Evolutionary conservation across 805 yeast species (phyloP).

Genomic region (Kuraishia piskuri): DNA sequence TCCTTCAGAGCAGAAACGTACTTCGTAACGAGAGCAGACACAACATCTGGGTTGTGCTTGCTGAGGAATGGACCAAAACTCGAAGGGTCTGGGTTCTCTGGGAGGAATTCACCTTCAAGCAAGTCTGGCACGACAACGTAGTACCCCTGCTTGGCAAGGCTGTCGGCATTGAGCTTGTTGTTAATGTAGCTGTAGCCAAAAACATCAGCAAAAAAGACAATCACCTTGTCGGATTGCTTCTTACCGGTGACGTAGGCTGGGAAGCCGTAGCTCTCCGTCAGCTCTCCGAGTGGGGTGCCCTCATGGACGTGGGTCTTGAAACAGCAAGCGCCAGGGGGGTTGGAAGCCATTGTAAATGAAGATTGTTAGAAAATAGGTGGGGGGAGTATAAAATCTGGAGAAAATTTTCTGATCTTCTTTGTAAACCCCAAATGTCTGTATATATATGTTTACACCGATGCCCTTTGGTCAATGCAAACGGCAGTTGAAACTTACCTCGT

Average conservation of each 20-base stretch:
- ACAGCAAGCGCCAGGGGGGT: conserved; percentile 36
- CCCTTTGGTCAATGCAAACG: too few relatives aligned
- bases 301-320: conserved; percentile 32
- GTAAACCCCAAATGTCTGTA: too few relatives aligned
- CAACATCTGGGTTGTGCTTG: conserved; percentile 28
- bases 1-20: conserved; percentile 1
- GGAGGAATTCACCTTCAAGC: conserved; percentile 41
- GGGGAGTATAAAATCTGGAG: too few relatives aligned
- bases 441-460: too few relatives aligned
- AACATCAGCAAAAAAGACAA: conserved; percentile 65
- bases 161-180: conserved; percentile 53
- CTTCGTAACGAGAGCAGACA: neutral
- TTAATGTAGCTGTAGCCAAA: conserved; percentile 56
- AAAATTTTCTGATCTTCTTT: too few relatives aligned
- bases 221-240: conserved; percentile 31
- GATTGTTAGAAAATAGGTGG: too few relatives aligned
- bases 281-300: conserved; percentile 40
- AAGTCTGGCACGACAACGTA: conserved; percentile 73
- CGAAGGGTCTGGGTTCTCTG: conserved; percentile 10
- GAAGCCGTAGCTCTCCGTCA: conserved; percentile 29
- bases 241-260: conserved; percentile 41
- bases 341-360: conserved; percentile 1
- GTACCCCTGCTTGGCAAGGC: conserved; percentile 53
- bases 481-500: too few relatives aligned
- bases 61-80: conserved; percentile 39